Conservation (phyloP, 352 stramenopile genomes). For the Pythium monospermum region DNA sequence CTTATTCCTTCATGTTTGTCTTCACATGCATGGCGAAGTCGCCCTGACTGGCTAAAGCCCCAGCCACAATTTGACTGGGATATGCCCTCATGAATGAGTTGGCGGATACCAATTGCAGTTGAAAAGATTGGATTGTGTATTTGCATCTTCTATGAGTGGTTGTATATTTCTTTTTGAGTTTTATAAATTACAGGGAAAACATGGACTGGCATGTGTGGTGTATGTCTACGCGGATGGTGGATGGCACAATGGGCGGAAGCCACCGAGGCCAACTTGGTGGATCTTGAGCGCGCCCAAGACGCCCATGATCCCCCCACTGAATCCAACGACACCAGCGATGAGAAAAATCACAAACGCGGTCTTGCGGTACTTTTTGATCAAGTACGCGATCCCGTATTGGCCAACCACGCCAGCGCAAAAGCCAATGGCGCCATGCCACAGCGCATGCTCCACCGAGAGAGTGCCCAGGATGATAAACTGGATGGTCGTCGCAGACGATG, state of each 20-base stretch:
- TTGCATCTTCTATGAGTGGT: too few species aligned
- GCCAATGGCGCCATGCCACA: constrained; percentile 89
- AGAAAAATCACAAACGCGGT: constrained; percentile 77
- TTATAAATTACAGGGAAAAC: neutral
- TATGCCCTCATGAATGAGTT: too few species aligned
- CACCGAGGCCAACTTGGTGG: constrained; percentile 51
- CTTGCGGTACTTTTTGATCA: constrained; percentile 91
- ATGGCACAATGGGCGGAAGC: constrained; percentile 68
- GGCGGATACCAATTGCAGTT: too few species aligned
- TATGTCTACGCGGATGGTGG: constrained; percentile 1
- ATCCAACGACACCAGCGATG: constrained; percentile 63
- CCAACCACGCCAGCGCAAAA: constrained; percentile 89
- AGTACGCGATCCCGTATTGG: constrained; percentile 88
- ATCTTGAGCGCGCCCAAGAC: constrained; percentile 55
- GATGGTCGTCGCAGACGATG: constrained; percentile 93
- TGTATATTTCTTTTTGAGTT: too few species aligned
- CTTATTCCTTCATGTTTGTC: too few species aligned
- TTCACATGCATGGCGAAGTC: too few species aligned
- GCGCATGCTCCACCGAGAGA: constrained; percentile 87
- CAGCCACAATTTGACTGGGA: too few species aligned
- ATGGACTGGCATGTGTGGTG: neutral
- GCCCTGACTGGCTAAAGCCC: too few species aligned
- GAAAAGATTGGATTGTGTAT: too few species aligned
- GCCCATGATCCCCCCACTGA: constrained; percentile 70
- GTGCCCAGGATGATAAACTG: constrained; percentile 94